These are phyloP conservation scores for Lumnitzera racemosa DNA, from an alignment of 345 rosid genomes.

Conservation along the genomic window DNA sequence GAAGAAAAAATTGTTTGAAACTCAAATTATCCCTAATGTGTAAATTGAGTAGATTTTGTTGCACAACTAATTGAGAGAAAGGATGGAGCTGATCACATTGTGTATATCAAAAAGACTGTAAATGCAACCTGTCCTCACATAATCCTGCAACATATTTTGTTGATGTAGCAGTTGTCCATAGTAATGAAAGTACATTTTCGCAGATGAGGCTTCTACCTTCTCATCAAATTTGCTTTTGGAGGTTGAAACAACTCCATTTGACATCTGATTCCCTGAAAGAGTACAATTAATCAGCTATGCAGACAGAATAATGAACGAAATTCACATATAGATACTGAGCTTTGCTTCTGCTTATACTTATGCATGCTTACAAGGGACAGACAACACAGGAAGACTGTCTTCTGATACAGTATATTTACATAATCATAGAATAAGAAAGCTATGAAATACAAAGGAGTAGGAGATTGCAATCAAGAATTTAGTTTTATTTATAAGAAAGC, in stretches of 20 bases:
- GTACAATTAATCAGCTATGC: constrained; percentile 4
- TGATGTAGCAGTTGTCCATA: constrained; percentile 95
- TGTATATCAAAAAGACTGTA: not conserved
- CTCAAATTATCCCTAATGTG: too few species aligned
- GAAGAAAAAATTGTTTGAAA: too few species aligned
- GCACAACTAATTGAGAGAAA: not conserved
- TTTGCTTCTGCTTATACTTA: too few species aligned
- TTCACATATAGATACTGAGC: not conserved
- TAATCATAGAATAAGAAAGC: too few species aligned
- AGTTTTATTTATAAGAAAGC: too few species aligned
- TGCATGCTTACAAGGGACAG: too few species aligned
- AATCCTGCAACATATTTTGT: constrained; percentile 98
- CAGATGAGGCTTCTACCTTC: constrained; percentile 86
- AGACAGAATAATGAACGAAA: too few species aligned
- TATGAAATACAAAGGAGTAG: too few species aligned
- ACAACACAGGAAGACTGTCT: too few species aligned
- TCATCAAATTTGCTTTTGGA: constrained; percentile 74
- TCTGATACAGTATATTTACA: too few species aligned
- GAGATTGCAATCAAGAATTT: too few species aligned
- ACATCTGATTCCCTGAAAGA: constrained; percentile 32
- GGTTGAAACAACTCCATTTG: constrained; percentile 47
- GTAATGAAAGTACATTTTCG: constrained; percentile 98
- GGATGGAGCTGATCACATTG: not conserved
- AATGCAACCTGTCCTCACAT: constrained; percentile 89
- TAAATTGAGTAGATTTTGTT: too few species aligned